Percentiles rank a stretch among this genome's conserved stretches.
These are phyloP conservation scores for Acorus calamus DNA, from an alignment of 106 monocot species.

Conservation along the genomic window DNA sequence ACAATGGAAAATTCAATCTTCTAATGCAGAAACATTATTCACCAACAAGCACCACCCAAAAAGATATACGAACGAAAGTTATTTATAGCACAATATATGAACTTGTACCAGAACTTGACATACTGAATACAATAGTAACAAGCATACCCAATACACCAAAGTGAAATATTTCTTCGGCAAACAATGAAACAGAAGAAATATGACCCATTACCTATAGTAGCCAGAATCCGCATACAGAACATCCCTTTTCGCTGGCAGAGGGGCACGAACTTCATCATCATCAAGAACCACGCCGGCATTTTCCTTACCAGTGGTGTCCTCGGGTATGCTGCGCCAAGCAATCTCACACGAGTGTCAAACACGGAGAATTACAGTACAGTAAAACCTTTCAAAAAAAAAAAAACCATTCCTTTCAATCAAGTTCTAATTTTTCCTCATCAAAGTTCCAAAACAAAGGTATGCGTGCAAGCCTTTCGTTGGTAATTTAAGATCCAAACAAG, in stretches of 20 bases:
- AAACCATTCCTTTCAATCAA: too few relatives aligned
- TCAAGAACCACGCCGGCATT: constrained; percentile 11
- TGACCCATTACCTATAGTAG: constrained; percentile 17
- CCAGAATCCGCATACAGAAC: constrained; percentile 52
- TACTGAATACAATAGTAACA: background rate
- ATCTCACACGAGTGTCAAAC: too few relatives aligned
- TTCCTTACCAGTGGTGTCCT: constrained; percentile 11
- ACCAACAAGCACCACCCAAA: too few relatives aligned
- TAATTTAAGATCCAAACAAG: background rate
- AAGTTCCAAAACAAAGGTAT: too few relatives aligned
- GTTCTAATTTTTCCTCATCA: too few relatives aligned
- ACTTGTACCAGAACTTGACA: background rate
- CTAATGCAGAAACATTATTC: too few relatives aligned
- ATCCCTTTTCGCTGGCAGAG: constrained; percentile 52
- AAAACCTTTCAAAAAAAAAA: too few relatives aligned
- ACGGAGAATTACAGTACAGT: too few relatives aligned
- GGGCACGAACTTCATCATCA: constrained; percentile 58
- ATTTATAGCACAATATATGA: background rate
- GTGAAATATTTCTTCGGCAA: background rate
- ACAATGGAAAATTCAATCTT: too few relatives aligned
- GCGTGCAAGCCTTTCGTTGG: too few relatives aligned
- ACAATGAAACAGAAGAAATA: constrained; percentile 6
- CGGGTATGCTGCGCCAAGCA: constrained; percentile 1
- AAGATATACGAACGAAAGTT: too few relatives aligned
- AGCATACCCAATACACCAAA: background rate